These are phyloP conservation scores for Tanacetum coccineum DNA, from an alignment of 129 eudicot genomes.

Conservation along the genomic window DNA sequence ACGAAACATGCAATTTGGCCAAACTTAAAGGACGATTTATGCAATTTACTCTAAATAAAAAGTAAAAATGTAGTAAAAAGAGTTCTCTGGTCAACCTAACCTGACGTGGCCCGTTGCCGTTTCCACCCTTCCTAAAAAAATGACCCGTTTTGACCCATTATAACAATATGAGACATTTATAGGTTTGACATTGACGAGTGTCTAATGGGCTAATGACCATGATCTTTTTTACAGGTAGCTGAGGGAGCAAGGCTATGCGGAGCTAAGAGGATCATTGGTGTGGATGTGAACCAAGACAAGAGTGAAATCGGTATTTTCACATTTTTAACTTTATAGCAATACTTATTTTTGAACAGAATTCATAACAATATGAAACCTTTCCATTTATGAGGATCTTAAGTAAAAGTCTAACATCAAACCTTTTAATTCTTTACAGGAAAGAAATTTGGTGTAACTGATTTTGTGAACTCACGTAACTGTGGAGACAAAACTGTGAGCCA, in stretches of 20 bases:
- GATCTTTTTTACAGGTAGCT: slow-evolving; percentile 57
- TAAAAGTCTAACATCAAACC: neutral
- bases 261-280: slow-evolving; percentile 72
- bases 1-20: no score
- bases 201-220: neutral
- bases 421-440: slow-evolving; percentile 40
- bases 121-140: no score
- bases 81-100: no score
- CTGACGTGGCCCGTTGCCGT: no score
- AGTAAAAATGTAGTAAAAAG: no score
- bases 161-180: no score
- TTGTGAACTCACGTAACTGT: slow-evolving; percentile 52
- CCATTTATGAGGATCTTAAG: no score
- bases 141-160: no score
- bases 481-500: slow-evolving; percentile 69
- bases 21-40: no score
- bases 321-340: neutral
- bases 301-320: slow-evolving; percentile 50
- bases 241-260: slow-evolving; percentile 90
- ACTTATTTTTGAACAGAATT: neutral
- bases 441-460: slow-evolving; percentile 83
- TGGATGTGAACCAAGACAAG: slow-evolving; percentile 70
- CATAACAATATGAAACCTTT: no score
- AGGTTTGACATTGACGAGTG: neutral
- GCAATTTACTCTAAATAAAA: no score